Percentiles rank a stretch among this genome's conserved stretches.
Evolutionary conservation across 495 filamentous ascomycete species (phyloP).

Genomic region (Penicillium goetzii): DNA sequence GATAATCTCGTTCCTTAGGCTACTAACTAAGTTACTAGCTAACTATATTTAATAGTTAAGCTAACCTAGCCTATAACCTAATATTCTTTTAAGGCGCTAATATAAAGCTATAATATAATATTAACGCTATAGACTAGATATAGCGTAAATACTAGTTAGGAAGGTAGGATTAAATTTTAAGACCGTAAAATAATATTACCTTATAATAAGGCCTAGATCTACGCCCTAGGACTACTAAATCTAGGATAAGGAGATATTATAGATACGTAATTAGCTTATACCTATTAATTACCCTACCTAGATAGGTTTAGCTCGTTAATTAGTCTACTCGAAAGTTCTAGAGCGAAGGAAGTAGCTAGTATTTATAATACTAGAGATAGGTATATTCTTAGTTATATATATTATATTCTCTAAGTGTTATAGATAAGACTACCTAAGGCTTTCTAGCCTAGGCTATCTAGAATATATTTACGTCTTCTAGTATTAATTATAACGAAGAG

Average conservation of each 20-base stretch:
- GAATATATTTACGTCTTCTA: neutral
- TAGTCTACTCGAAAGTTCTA: no score
- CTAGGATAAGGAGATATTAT: neutral
- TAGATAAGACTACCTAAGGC: slow-evolving; percentile 6
- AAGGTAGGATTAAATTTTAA: no score
- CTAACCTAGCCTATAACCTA: no score
- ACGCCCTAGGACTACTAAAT: neutral
- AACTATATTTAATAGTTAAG: neutral
- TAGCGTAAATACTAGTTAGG: no score
- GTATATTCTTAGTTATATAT: neutral
- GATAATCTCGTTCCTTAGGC: neutral
- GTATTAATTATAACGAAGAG: slow-evolving; percentile 8
- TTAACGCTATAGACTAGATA: no score
- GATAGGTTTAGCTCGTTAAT: neutral
- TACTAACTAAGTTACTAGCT: no score
- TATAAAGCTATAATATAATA: no score
- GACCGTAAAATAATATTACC: no score
- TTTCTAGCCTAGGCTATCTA: slow-evolving; percentile 10
- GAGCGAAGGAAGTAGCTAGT: neutral
- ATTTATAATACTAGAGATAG: no score
- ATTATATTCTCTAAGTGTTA: slow-evolving; percentile 1
- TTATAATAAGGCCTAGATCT: no score
- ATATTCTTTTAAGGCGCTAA: no score
- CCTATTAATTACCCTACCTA: neutral
- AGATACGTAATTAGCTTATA: neutral